phyloP scores from a whole-genome alignment of 2,329 filamentous ascomycete genomes.

The Tricladium varicosporioides region DNA sequence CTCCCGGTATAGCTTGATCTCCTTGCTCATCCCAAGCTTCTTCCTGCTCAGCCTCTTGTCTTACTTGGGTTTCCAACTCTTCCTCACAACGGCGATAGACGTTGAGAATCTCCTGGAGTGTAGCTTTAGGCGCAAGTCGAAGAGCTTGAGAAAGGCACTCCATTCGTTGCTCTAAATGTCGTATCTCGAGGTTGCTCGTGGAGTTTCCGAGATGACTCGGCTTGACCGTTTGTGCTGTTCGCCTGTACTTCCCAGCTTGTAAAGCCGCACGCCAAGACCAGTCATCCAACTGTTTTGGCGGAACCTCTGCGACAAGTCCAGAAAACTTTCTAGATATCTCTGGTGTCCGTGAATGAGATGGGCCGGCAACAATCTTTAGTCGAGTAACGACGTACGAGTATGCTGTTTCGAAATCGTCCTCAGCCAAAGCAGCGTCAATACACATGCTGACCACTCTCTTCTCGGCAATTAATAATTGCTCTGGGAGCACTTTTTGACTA shows the following conservation, averaged over 20 bases:
- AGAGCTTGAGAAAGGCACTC: constrained; percentile 76
- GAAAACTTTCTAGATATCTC: constrained; percentile 19
- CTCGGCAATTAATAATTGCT: constrained; percentile 45
- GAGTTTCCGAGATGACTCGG: constrained; percentile 60
- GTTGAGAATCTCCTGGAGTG: constrained; percentile 72
- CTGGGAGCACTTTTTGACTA: constrained; percentile 26
- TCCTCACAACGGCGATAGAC: constrained; percentile 77
- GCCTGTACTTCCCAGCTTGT: constrained; percentile 72
- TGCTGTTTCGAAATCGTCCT: constrained; percentile 82
- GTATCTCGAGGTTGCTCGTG: constrained; percentile 59
- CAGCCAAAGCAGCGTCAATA: constrained; percentile 70
- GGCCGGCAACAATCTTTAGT: constrained; percentile 45
- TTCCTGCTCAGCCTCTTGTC: constrained; percentile 66
- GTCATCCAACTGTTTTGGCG: constrained; percentile 47
- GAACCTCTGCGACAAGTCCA: constrained; percentile 26
- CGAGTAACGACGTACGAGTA: constrained; percentile 80
- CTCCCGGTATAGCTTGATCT: constrained; percentile 58
- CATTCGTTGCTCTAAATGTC: constrained; percentile 76
- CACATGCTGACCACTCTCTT: constrained; percentile 76
- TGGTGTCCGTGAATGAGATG: constrained; percentile 21
- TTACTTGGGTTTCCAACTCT: constrained; percentile 66
- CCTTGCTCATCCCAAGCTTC: constrained; percentile 67
- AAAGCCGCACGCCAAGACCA: constrained; percentile 79
- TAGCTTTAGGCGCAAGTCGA: constrained; percentile 66
- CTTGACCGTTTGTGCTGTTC: constrained; percentile 49